Percentiles rank a stretch among this genome's conserved stretches.
phyloP scores from a whole-genome alignment of 352 stramenopile genomes.

The Globisporangium radiosum region DNA sequence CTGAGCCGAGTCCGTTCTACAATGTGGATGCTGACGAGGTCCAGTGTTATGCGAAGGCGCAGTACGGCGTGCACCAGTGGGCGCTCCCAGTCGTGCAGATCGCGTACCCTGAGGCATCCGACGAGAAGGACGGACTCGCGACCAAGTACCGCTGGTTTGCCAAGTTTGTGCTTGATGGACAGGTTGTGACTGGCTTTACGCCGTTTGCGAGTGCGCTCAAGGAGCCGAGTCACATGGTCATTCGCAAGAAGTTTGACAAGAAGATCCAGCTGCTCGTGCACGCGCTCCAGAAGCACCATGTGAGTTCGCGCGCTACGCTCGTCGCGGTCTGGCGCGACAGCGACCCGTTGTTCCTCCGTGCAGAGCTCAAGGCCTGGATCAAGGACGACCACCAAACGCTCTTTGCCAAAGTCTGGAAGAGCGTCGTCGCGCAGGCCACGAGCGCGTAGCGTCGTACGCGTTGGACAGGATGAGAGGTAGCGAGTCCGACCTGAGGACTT shows the following conservation, averaged over 20 bases:
- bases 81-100: conserved; percentile 50
- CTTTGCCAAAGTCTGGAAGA: conserved; percentile 42
- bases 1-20: conserved; percentile 60
- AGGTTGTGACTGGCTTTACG: conserved; percentile 57
- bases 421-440: conserved; percentile 14
- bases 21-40: conserved; percentile 50
- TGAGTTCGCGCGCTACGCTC: conserved; percentile 37
- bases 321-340: conserved; percentile 31
- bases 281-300: conserved; percentile 40
- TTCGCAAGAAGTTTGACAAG: conserved; percentile 84
- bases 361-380: conserved; percentile 54
- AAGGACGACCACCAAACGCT: conserved; percentile 39
- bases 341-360: conserved; percentile 40
- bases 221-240: conserved; percentile 90
- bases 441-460: background rate
- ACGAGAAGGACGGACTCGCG: conserved; percentile 30
- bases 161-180: conserved; percentile 74
- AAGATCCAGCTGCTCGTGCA: conserved; percentile 76
- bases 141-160: conserved; percentile 77
- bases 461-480: too few species aligned
- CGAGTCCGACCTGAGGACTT: too few species aligned
- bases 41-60: conserved; percentile 70
- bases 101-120: conserved; percentile 27
- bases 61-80: conserved; percentile 73
- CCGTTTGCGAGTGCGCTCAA: conserved; percentile 85